Evolutionary conservation across 768 basidiomycete genomes (phyloP), one percentile per base, ranked within the genome.

Genomic region (Mycena indigotica): DNA sequence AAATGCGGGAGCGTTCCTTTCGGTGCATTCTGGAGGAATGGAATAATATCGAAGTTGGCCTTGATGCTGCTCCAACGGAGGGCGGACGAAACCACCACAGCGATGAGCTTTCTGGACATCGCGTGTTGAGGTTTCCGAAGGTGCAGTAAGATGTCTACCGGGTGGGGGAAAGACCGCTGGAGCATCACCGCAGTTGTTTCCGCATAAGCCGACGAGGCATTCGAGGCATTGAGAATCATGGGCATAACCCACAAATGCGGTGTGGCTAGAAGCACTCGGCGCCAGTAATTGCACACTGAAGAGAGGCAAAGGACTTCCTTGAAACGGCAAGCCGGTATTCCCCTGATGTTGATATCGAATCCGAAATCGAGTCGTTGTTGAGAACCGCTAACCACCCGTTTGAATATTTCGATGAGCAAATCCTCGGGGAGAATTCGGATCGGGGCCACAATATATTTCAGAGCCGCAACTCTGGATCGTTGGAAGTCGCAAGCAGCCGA

Each of bases 151-250:
- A 57, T 32, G 5, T n/a, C 29, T 5, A 57, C 45, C 2, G 48
- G 23, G 8, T 50, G 29, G 3, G 55, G 55, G n/a, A 26, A n/a
- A 8, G 55, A 57, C 8, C 55, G 25, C 25, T 57, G 39, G 35
- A 51, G 23, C n/a, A 24, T 40, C 3, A 3, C 2, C 28, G 26
- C 17, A 6, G 19, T 25, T 1, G 17, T n/a, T 13, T 26, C 49
- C 2, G n/a, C 10, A 26, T 51, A 40, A 2, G 5, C 19, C 19
- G 55, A 19, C 19, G 49, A 15, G 4, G 12, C 8, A 1, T 26
- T 51, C 1, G 8, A 38, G 25, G 28, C 32, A 5, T 50, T 23
- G 5, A 51, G 19, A 1, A 2, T 16, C 16, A 51, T 12, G 28
- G 2, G 2, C 19, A 10, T 19, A 2, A 28, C 45, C 55, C 55